phyloP scores from a whole-genome alignment of 257 asterid species.

The Haberlea rhodopensis region DNA sequence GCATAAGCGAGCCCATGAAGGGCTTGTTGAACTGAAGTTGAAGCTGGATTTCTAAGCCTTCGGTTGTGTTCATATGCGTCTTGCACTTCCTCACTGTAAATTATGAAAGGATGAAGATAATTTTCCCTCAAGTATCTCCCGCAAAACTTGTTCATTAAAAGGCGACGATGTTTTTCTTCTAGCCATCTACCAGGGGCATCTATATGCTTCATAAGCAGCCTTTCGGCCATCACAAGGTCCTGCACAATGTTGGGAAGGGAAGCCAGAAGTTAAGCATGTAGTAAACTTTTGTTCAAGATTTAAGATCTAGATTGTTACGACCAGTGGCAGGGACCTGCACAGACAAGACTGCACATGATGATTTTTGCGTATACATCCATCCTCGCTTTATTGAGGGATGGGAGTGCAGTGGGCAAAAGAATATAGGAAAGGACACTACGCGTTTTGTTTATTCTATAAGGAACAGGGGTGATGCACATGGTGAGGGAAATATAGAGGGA shows the following conservation, averaged over 20 bases:
- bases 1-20: slow-evolving; percentile 83
- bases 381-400: too few relatives aligned
- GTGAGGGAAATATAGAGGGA: too few relatives aligned
- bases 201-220: slow-evolving; percentile 90
- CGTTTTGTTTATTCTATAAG: too few relatives aligned
- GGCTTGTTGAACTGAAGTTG: slow-evolving; percentile 94
- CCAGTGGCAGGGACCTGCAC: neutral
- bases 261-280: too few relatives aligned
- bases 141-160: slow-evolving; percentile 93
- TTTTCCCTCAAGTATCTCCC: slow-evolving; percentile 88
- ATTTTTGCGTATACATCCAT: neutral
- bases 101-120: slow-evolving; percentile 69
- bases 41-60: slow-evolving; percentile 93
- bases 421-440: too few relatives aligned
- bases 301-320: neutral
- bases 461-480: too few relatives aligned
- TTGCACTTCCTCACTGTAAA: slow-evolving; percentile 82
- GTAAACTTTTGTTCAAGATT: neutral
- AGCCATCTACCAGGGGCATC: slow-evolving; percentile 98
- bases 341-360: neutral
- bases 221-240: slow-evolving; percentile 98
- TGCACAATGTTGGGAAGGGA: slow-evolving; percentile 30
- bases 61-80: slow-evolving; percentile 88
- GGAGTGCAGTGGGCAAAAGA: too few relatives aligned
- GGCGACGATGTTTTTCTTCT: slow-evolving; percentile 72